Conservation (phyloP, 1,139 yeast genomes). For the Blastobotrys apis region DNA sequence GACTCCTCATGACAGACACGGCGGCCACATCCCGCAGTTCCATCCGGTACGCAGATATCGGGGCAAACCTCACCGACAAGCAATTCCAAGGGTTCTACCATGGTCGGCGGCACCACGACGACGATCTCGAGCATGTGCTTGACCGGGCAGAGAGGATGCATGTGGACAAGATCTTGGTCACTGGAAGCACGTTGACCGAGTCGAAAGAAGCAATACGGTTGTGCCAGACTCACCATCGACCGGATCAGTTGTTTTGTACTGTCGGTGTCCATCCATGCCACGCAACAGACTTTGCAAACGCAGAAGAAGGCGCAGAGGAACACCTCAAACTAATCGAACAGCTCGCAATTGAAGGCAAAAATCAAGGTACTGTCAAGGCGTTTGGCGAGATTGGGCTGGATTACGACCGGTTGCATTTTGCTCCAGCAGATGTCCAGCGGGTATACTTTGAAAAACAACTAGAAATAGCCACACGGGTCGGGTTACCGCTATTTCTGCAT, state of each 20-base stretch:
- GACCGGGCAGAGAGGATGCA: conserved; percentile 60
- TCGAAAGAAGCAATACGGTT: conserved; percentile 48
- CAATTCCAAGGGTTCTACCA: conserved; percentile 83
- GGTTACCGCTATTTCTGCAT: conserved; percentile 79
- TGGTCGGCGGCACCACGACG: conserved; percentile 60
- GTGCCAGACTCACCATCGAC: conserved; percentile 31
- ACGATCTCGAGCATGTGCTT: conserved; percentile 63
- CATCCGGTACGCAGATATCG: conserved; percentile 31
- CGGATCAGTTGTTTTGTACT: conserved; percentile 49
- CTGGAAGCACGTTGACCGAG: conserved; percentile 76
- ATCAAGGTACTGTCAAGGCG: conserved; percentile 52
- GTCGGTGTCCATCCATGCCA: conserved; percentile 95
- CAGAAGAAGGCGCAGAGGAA: conserved; percentile 23
- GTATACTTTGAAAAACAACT: conserved; percentile 69
- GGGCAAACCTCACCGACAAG: conserved; percentile 81
- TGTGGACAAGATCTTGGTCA: conserved; percentile 68
- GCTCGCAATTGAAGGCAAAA: conserved; percentile 48
- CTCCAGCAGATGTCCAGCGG: conserved; percentile 63
- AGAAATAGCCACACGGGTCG: conserved; percentile 48
- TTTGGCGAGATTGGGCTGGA: conserved; percentile 94
- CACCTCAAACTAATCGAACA: conserved; percentile 43
- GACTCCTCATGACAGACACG: too few species aligned
- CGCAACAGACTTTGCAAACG: conserved; percentile 57
- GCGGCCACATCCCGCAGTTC: too few species aligned
- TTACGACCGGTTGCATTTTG: conserved; percentile 79